These are phyloP conservation scores for Bremia lactucae DNA, from an alignment of 352 stramenopile species.

Conservation along the genomic window DNA sequence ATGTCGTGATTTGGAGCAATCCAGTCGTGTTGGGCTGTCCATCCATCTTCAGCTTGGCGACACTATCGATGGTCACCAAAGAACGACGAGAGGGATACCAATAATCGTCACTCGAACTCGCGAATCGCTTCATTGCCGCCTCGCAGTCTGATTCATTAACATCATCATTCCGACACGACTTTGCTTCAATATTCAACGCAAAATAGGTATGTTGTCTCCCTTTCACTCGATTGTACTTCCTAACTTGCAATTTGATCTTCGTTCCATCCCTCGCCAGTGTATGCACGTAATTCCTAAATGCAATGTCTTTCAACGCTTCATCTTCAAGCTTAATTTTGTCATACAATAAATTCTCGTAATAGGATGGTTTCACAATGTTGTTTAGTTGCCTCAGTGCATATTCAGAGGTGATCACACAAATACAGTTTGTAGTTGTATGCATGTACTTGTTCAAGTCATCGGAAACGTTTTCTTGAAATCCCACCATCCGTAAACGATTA, in stretches of 20 bases:
- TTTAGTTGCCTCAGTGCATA: too few species aligned
- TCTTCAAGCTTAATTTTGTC: not conserved
- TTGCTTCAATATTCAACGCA: too few species aligned
- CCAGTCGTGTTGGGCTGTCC: not conserved
- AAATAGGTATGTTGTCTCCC: too few species aligned
- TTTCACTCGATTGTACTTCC: too few species aligned
- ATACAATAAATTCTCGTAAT: not conserved
- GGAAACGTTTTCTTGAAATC: not conserved
- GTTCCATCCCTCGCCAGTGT: not conserved
- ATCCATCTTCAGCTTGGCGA: too few species aligned
- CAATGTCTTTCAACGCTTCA: not conserved
- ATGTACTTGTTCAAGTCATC: not conserved
- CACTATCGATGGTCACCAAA: slow-evolving; percentile 1
- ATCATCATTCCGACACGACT: too few species aligned
- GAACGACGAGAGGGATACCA: not conserved
- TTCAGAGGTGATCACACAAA: too few species aligned
- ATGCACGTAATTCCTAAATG: not conserved
- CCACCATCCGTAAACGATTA: not conserved
- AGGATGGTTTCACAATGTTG: too few species aligned
- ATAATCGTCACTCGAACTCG: slow-evolving; percentile 1
- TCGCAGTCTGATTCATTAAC: too few species aligned
- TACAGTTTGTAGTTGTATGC: too few species aligned
- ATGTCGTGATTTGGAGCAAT: not conserved
- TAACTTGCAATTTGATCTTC: too few species aligned
- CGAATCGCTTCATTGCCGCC: too few species aligned